Conservation (phyloP, 2,329 filamentous ascomycete genomes). For the Fusarium robinianum region DNA sequence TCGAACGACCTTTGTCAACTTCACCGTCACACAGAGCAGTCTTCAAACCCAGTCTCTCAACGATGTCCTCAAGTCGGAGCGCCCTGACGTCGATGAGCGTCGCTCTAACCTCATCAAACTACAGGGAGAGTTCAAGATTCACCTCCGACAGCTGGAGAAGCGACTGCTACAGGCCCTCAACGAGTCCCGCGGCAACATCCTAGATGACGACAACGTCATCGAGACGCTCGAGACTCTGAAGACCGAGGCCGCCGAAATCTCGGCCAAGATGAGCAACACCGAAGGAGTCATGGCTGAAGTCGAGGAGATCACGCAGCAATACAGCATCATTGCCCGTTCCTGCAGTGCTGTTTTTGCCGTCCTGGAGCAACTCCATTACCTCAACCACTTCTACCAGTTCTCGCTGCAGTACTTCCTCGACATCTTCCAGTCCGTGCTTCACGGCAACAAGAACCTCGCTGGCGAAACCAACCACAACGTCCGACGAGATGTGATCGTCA, state of each 20-base stretch:
- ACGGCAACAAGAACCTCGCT: constrained; percentile 73
- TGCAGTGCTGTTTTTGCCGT: constrained; percentile 98
- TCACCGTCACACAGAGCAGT: constrained; percentile 98
- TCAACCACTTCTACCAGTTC: constrained; percentile 99
- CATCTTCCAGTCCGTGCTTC: constrained; percentile 93
- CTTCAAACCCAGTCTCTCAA: constrained; percentile 97
- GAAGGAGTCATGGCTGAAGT: constrained; percentile 98
- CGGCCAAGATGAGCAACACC: constrained; percentile 92
- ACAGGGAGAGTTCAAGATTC: constrained; percentile 99
- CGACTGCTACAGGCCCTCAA: constrained; percentile 92
- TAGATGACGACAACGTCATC: constrained; percentile 98
- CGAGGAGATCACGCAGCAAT: constrained; percentile 91
- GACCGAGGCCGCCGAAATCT: constrained; percentile 96
- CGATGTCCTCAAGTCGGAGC: constrained; percentile 95
- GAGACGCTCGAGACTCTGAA: constrained; percentile 97
- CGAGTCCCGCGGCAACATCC: constrained; percentile 94
- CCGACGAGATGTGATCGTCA: constrained; percentile 87
- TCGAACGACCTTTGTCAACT: constrained; percentile 98
- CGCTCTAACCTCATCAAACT: constrained; percentile 97
- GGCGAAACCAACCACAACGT: constrained; percentile 74
- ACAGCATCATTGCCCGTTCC: constrained; percentile 88
- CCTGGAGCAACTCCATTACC: constrained; percentile 93
- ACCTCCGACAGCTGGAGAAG: constrained; percentile 93
- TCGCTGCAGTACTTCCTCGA: constrained; percentile 97
- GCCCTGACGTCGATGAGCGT: constrained; percentile 94